phyloP scores from a whole-genome alignment of 2,329 filamentous ascomycete genomes.

The Aspergillus chevalieri region DNA sequence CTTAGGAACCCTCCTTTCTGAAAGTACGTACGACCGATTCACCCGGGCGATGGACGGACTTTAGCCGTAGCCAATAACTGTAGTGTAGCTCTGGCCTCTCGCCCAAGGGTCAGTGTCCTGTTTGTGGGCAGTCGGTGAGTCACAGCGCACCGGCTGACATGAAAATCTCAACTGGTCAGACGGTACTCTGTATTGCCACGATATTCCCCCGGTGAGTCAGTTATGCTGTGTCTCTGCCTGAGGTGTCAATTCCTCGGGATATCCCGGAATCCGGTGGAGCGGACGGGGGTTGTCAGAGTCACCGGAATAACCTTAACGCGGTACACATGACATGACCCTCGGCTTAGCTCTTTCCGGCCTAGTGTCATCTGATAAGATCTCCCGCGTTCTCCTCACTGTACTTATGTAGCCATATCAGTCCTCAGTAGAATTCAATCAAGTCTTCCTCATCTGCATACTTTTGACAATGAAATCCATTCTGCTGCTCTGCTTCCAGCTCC shows the following conservation, averaged over 20 bases:
- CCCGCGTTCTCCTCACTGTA: not conserved
- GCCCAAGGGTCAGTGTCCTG: too few species aligned
- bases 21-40: too few species aligned
- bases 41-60: too few species aligned
- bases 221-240: not conserved
- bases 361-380: slow-evolving; percentile 33
- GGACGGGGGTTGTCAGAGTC: not conserved
- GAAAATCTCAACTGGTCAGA: not conserved
- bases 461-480: too few species aligned
- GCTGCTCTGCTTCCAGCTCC: not conserved
- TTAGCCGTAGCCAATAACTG: too few species aligned
- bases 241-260: not conserved
- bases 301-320: not conserved
- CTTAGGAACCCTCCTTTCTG: not conserved
- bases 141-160: not conserved
- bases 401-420: not conserved
- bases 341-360: slow-evolving; percentile 3
- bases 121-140: too few species aligned
- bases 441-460: not conserved
- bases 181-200: not conserved
- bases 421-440: too few species aligned
- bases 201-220: too few species aligned
- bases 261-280: not conserved
- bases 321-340: not conserved
- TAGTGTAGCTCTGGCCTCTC: too few species aligned